Base-by-base conservation (phyloP, 176 grass and related monocot species). In the Oryza punctata region DNA sequence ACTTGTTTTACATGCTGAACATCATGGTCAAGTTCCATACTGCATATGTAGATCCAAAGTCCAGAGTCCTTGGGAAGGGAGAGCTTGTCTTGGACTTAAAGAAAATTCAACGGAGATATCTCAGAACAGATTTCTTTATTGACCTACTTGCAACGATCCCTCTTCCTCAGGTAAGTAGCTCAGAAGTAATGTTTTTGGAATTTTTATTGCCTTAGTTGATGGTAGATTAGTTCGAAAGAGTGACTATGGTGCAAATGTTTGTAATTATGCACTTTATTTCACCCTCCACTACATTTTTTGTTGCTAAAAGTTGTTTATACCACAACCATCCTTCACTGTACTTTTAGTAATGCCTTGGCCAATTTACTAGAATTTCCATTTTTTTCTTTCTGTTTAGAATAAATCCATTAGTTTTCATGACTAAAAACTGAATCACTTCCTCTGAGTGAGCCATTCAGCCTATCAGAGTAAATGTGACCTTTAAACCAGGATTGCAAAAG, bases 1-100 rank as follows among this genome's bases (percentile, higher is more conserved):
- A 97, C 74, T 45, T 94, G 52, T 97, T 97, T 85, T 97, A 97
- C 67, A 81, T 92, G 74, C 7, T 97, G 14, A 92, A 94, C 68
- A 97, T 92, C 13, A 75, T 70, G 19, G 59, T 94, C 19, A 97
- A 97, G 76, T 93, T 94, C 68, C 79, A 84, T 61, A 97, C 92
- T 50, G 95, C 90, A 71, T 97, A 97, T 91, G 81, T 97, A 32
- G 87, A 90, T 69, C 92, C 90, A 25, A 92, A 87, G 69, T 92
- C 90, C 6, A 89, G 86, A 81, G 86, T 91, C 24, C 92, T 93
- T 43, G 95, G 90, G 69, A 89, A 94, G 63, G 95, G 95, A 54
- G 92, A 97, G 65, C 92, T 92, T 84, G 37, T 97, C 6, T 49
- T 74, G 64, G 83, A 94, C 73, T 77, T 85, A 64, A 91, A 97